Percentiles rank a stretch among this genome's conserved stretches.
Conservation (phyloP, 768 basidiomycete species). For the Mycena chlorophos region DNA sequence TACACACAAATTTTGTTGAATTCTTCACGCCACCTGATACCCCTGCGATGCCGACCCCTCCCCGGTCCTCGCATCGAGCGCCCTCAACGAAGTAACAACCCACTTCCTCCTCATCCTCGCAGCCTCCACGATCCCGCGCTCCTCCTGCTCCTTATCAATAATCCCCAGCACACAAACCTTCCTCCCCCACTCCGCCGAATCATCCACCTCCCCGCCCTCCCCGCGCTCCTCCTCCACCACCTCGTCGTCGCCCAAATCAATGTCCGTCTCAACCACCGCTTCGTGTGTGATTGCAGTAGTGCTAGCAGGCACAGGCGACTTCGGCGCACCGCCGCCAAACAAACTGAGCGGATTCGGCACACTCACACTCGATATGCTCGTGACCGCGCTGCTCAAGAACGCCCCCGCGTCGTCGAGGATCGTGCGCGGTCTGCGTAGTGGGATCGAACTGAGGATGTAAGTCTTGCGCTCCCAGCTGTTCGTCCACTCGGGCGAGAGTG, state of each 20-base stretch:
- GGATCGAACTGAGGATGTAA: slow-evolving; percentile 67
- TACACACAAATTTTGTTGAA: background rate
- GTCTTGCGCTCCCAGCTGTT: slow-evolving; percentile 55
- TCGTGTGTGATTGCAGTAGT: slow-evolving; percentile 58
- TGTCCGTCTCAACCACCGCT: slow-evolving; percentile 63
- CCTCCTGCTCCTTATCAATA: slow-evolving; percentile 37
- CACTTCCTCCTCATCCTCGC: slow-evolving; percentile 45
- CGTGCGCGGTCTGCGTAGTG: slow-evolving; percentile 64
- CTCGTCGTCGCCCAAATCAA: slow-evolving; percentile 77
- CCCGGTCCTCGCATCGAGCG: slow-evolving; percentile 20
- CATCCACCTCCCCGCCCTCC: slow-evolving; percentile 78
- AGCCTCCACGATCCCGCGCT: slow-evolving; percentile 29
- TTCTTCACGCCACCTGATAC: background rate
- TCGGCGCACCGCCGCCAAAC: slow-evolving; percentile 42
- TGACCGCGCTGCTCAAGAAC: slow-evolving; percentile 62
- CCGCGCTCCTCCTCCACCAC: slow-evolving; percentile 75
- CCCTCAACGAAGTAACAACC: slow-evolving; percentile 48
- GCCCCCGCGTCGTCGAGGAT: slow-evolving; percentile 72
- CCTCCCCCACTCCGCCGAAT: slow-evolving; percentile 59
- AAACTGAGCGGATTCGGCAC: slow-evolving; percentile 49
- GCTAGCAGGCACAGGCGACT: too few relatives aligned
- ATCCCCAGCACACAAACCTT: slow-evolving; percentile 56
- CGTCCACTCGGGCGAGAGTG: slow-evolving; percentile 30
- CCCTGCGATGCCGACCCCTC: background rate
- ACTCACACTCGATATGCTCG: too few relatives aligned